These are phyloP conservation scores for Begonia fuchsioides DNA, from an alignment of 306 rosid genomes.

Conservation along the genomic window DNA sequence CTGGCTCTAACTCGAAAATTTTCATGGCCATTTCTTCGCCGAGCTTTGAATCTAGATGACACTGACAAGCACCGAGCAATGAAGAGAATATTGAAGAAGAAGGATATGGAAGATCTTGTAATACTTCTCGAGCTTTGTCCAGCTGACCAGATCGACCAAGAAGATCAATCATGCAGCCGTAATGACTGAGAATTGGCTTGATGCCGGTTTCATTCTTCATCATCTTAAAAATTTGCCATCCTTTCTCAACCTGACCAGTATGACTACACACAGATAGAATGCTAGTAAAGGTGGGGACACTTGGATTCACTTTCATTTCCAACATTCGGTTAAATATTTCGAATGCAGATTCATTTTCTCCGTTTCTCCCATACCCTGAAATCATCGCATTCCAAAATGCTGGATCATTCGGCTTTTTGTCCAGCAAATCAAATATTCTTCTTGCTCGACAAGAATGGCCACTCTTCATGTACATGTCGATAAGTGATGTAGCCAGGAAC, in stretches of 20 bases:
- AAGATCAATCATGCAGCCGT: slow-evolving; percentile 56
- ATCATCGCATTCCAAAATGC: slow-evolving; percentile 75
- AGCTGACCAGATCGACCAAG: slow-evolving; percentile 53
- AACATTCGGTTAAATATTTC: slow-evolving; percentile 35
- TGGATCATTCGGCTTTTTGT: slow-evolving; percentile 38
- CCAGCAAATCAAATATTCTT: slow-evolving; percentile 32
- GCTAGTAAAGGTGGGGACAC: slow-evolving; percentile 43
- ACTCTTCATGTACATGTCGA: slow-evolving; percentile 63
- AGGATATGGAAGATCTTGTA: slow-evolving; percentile 37
- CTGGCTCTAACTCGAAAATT: slow-evolving; percentile 45
- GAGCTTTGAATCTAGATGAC: slow-evolving; percentile 30
- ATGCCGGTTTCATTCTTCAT: slow-evolving; percentile 37
- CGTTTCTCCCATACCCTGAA: slow-evolving; percentile 59
- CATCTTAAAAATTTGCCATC: slow-evolving; percentile 36
- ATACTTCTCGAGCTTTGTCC: slow-evolving; percentile 31
- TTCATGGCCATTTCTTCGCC: slow-evolving; percentile 50
- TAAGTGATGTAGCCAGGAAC: slow-evolving; percentile 49
- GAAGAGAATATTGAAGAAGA: slow-evolving; percentile 44
- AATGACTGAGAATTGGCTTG: slow-evolving; percentile 43
- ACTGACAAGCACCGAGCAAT: slow-evolving; percentile 52
- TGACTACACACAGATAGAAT: slow-evolving; percentile 59
- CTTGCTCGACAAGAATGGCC: slow-evolving; percentile 40
- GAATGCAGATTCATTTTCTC: slow-evolving; percentile 41
- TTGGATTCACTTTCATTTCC: slow-evolving; percentile 38
- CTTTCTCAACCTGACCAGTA: slow-evolving; percentile 54